Evolutionary conservation across 1,139 yeast species (phyloP), one percentile per base, ranked within the genome.

Genomic region (Candida sanyaensis): DNA sequence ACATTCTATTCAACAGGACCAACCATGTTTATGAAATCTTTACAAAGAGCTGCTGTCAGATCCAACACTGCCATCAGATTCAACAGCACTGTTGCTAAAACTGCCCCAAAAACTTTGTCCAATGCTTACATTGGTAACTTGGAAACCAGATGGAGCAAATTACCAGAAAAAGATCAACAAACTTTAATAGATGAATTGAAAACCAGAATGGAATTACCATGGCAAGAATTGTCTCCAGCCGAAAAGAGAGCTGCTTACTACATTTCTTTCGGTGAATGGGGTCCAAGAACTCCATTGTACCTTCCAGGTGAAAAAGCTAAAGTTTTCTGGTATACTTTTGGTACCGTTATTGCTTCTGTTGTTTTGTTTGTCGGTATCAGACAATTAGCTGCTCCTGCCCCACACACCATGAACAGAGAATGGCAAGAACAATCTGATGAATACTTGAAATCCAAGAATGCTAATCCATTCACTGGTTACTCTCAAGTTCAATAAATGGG

Each of bases 191-290:
- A 83, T 49, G 91, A 88, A 71, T 83, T 93, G 59, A 80, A 91
- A 60, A 85, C 88, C 66, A 88, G 99, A 78, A 96, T 91, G 83
- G 90, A 88, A 75, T 83, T 87, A 61, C 89, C 96, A 70, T 93
- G 99, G 99, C 78, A 75, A 56, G 91, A 90, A 64, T 80, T 93
- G 65, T 83, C 96, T 44, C 69, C 78, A 28, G 88, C 88, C 56
- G 99, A 93, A 79, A 92, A 92, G 84, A 88, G 86, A 73, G 98
- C 98, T 53, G 95, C 96, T 51, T 92, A 96, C 88, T 93, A 86
- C 78, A 89, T 93, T 62, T 91, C 98, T 30, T 93, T 91, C 72
- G 99, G 99, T 59, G 88, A 88, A 63, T 95, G 99, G 98, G 99
- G 99, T 54, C 99, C 99, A 74, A 90, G 99, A 81, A 89, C 84